phyloP scores from a whole-genome alignment of 441 rosid species.

The Brassica balearica region DNA sequence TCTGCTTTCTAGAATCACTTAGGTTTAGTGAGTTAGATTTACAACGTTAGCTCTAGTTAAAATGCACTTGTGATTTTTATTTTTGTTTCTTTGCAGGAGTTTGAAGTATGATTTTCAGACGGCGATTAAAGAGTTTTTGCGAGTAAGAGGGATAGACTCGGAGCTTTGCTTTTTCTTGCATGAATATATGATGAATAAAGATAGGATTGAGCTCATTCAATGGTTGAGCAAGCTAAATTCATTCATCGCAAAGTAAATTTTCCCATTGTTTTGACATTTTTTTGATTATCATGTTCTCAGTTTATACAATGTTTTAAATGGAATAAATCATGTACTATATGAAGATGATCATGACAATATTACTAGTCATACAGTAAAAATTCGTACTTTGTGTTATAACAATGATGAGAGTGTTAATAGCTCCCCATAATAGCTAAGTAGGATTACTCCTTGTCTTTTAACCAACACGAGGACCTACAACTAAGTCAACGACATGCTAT shows the following conservation, averaged over 20 bases:
- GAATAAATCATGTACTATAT: background rate
- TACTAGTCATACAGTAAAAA: background rate
- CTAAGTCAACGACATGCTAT: background rate
- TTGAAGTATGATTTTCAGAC: slow-evolving; percentile 56
- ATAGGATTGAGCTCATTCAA: slow-evolving; percentile 68
- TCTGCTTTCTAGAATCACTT: background rate
- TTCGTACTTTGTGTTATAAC: background rate
- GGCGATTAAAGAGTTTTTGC: slow-evolving; percentile 51
- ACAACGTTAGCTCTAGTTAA: background rate
- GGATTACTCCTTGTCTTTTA: slow-evolving; percentile 2
- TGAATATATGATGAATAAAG: slow-evolving; percentile 75
- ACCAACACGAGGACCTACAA: background rate
- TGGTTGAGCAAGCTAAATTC: slow-evolving; percentile 67
- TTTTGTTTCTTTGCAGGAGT: slow-evolving; percentile 49
- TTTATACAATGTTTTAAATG: background rate
- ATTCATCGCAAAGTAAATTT: slow-evolving; percentile 49
- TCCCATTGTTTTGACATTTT: background rate
- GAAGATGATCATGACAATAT: background rate
- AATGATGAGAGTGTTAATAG: slow-evolving; percentile 1
- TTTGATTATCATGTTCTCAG: slow-evolving; percentile 5
- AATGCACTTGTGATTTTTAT: slow-evolving; percentile 8
- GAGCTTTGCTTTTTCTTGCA: slow-evolving; percentile 71
- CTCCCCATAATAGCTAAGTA: background rate
- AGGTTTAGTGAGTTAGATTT: background rate
- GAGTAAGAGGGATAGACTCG: slow-evolving; percentile 65